Percentiles rank a stretch among this genome's conserved stretches.
Conservation (phyloP, 768 basidiomycete genomes). For the Holtermanniella nyarrowii region DNA sequence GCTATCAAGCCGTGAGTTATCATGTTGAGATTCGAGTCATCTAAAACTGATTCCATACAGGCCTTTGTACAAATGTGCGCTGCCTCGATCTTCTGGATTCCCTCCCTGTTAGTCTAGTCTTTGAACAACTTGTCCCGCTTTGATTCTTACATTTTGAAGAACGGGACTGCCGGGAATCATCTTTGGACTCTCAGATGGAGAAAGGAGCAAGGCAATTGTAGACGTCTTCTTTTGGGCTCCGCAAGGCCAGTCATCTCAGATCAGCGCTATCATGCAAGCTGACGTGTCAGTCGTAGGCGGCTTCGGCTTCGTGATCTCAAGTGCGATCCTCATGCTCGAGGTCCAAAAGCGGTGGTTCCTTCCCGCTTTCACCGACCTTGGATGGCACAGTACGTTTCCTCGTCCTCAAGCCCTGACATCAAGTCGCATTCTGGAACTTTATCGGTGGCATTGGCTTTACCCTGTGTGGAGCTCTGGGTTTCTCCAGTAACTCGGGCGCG, state of each 20-base stretch:
- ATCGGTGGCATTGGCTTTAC: conserved; percentile 54
- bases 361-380: conserved; percentile 45
- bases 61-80: conserved; percentile 50
- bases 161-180: conserved; percentile 46
- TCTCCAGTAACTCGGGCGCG: conserved; percentile 39
- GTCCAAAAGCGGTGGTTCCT: conserved; percentile 52
- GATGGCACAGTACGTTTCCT: conserved; percentile 49
- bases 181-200: conserved; percentile 30
- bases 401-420: neutral
- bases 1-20: conserved; percentile 37
- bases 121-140: conserved; percentile 22
- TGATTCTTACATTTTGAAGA: conserved; percentile 11
- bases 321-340: conserved; percentile 49
- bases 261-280: neutral
- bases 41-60: conserved; percentile 48
- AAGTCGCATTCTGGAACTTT: conserved; percentile 52
- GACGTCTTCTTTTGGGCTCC: conserved; percentile 56
- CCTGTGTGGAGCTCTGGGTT: conserved; percentile 53
- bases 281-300: conserved; percentile 48
- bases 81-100: conserved; percentile 57
- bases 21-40: conserved; percentile 34
- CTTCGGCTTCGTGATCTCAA: conserved; percentile 49
- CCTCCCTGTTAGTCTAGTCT: conserved; percentile 41
- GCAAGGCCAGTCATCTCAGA: conserved; percentile 38
- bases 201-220: conserved; percentile 34